Evolutionary conservation across 1,139 yeast species (phyloP), one percentile per base, ranked within the genome.

Genomic region (Blastobotrys malaysiensis): DNA sequence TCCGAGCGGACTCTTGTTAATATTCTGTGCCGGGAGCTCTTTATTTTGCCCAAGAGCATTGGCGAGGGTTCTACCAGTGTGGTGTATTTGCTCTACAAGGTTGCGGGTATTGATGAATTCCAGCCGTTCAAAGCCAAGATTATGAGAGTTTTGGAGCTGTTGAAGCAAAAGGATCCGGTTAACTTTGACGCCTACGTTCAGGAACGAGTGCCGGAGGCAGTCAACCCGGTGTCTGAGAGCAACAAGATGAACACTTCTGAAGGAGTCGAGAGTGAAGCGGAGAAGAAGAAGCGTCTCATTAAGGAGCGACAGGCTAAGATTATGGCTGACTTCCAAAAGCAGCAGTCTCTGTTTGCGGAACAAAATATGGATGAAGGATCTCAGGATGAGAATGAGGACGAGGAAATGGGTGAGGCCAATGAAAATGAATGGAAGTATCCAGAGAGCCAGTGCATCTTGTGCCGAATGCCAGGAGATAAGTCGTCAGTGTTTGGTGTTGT

Each of bases 401-500:
- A 63, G 46, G 63, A 62, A 11, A 60, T 56, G 31, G 61, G 56
- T 9, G 69, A 65, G 26, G 62, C 56, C 16, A 61, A 59, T 21
- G 54, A 49, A 9, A 69, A 66, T 1, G 78, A 76, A 6, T 88
- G 95, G 95, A 73, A 73, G 44, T 89, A 81, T 63, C 96, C 96
- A 0, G 86, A 83, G 45, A 84, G 85, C 44, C 86, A 83, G 57
- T 93, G 99, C 67, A 85, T 91, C 45, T 76, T 93, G 27, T 93
- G 99, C 68, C 95, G 91, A 63, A 89, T 88, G 81, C 85, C 90
- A 0, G 78, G 84, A 2, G 81, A 79, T 21, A 79, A 80, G 11
- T 80, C 81, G 21, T 90, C 88, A 9, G 81, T 88, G 0, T 89
- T 86, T 72, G 97, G 96, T 0, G 77, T 86, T 14, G 80, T 87